A percentile compares a stretch with the other conserved stretches of the same genome.
Evolutionary conservation across 2,329 filamentous ascomycete species (phyloP).

Genomic region (Cercospora nicotianae): DNA sequence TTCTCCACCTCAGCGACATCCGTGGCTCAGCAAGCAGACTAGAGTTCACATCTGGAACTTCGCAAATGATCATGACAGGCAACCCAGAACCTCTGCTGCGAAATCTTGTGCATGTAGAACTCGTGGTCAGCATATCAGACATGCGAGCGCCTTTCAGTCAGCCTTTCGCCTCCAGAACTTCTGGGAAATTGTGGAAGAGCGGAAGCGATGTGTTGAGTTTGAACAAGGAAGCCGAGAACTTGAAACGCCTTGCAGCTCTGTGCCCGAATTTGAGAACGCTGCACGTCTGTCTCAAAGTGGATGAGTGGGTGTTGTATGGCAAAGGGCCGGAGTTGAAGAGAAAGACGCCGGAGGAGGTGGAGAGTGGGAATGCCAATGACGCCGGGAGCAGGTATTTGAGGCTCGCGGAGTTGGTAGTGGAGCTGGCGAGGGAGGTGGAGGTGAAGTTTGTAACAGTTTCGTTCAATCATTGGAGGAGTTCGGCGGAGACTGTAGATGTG

Average conservation of each 20-base stretch:
- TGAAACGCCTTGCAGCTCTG: not conserved
- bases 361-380: not conserved
- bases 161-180: constrained; percentile 11
- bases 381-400: constrained; percentile 7
- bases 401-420: constrained; percentile 7
- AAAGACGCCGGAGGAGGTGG: not conserved
- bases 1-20: constrained; percentile 14
- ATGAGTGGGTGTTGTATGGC: constrained; percentile 17
- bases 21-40: constrained; percentile 15
- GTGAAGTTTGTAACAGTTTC: constrained; percentile 4
- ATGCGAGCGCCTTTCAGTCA: constrained; percentile 18
- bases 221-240: constrained; percentile 8
- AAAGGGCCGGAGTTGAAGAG: constrained; percentile 6
- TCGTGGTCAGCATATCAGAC: constrained; percentile 11
- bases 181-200: constrained; percentile 8
- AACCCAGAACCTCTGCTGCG: constrained; percentile 14
- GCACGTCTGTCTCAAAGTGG: constrained; percentile 15
- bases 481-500: constrained; percentile 5
- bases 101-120: constrained; percentile 8
- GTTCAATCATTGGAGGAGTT: constrained; percentile 13
- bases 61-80: constrained; percentile 14
- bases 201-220: constrained; percentile 8
- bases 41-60: constrained; percentile 5
- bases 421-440: constrained; percentile 5
- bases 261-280: constrained; percentile 9